Conservation (phyloP, 768 basidiomycete species). For the Trametes cinnabarina region DNA sequence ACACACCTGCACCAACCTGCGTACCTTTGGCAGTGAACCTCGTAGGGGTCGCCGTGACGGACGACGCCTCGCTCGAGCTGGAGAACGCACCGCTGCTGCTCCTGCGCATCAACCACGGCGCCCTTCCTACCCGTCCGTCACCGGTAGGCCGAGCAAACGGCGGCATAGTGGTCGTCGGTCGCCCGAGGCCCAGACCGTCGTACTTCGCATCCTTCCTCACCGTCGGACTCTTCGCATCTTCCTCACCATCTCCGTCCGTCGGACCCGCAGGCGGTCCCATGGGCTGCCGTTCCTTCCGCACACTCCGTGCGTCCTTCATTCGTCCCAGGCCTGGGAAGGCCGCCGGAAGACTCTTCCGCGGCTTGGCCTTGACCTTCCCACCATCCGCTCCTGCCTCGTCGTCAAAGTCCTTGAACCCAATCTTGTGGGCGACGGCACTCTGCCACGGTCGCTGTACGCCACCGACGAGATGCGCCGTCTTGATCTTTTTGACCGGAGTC, state of each 20-base stretch:
- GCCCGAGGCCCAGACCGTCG: slow-evolving; percentile 63
- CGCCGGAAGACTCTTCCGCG: slow-evolving; percentile 73
- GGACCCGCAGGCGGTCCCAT: slow-evolving; percentile 11
- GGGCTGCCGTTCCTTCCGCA: slow-evolving; percentile 9
- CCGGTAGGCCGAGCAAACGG: slow-evolving; percentile 19
- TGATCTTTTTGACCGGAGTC: slow-evolving; percentile 77
- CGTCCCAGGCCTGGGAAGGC: slow-evolving; percentile 52
- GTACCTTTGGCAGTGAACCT: slow-evolving; percentile 49
- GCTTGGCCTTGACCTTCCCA: slow-evolving; percentile 47
- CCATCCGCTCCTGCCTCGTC: slow-evolving; percentile 34
- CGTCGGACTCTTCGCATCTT: slow-evolving; percentile 66
- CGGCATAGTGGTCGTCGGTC: slow-evolving; percentile 37
- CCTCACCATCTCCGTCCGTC: slow-evolving; percentile 54
- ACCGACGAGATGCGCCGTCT: slow-evolving; percentile 49
- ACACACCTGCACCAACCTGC: slow-evolving; percentile 10
- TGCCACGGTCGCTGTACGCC: slow-evolving; percentile 68
- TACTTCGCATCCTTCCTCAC: slow-evolving; percentile 52
- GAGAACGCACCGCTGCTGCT: slow-evolving; percentile 84
- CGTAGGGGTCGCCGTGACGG: slow-evolving; percentile 59
- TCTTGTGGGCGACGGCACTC: slow-evolving; percentile 71
- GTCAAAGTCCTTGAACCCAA: slow-evolving; percentile 49
- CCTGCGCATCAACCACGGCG: slow-evolving; percentile 67
- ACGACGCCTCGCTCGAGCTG: slow-evolving; percentile 63
- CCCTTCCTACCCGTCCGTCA: slow-evolving; percentile 31
- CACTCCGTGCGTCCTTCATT: slow-evolving; percentile 28